Conservation (phyloP, 2,329 filamentous ascomycete genomes). For the Fusarium marasasianum region DNA sequence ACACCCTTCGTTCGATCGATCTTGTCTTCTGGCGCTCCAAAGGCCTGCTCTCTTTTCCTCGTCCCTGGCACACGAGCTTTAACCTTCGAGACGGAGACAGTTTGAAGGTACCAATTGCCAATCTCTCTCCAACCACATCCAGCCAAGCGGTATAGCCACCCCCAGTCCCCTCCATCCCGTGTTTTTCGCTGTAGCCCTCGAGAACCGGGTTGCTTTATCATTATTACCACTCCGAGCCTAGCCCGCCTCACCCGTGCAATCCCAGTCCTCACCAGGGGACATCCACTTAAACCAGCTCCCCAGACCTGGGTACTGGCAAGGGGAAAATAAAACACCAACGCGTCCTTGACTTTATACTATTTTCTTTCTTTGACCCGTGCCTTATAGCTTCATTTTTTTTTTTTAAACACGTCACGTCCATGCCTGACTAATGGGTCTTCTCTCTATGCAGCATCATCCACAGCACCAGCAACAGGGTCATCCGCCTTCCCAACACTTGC, state of each 20-base stretch:
- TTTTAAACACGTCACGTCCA: slow-evolving; percentile 41
- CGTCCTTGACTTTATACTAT: slow-evolving; percentile 54
- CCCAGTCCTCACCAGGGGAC: slow-evolving; percentile 58
- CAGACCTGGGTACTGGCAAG: slow-evolving; percentile 58
- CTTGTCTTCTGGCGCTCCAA: slow-evolving; percentile 40
- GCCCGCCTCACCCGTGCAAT: slow-evolving; percentile 60
- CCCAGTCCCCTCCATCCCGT: slow-evolving; percentile 36
- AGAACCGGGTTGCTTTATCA: slow-evolving; percentile 51
- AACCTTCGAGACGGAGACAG: slow-evolving; percentile 26
- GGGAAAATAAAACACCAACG: slow-evolving; percentile 62
- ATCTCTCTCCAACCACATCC: slow-evolving; percentile 30
- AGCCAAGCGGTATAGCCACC: slow-evolving; percentile 46
- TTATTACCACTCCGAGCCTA: slow-evolving; percentile 55
- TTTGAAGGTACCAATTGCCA: slow-evolving; percentile 24
- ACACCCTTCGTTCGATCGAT: slow-evolving; percentile 45
- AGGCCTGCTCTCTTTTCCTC: slow-evolving; percentile 36
- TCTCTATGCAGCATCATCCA: slow-evolving; percentile 78
- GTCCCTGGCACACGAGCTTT: slow-evolving; percentile 35
- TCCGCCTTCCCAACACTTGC: slow-evolving; percentile 71
- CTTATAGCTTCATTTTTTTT: slow-evolving; percentile 45
- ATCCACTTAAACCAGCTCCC: slow-evolving; percentile 52
- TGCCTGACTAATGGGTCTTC: slow-evolving; percentile 66
- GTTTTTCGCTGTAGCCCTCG: slow-evolving; percentile 42
- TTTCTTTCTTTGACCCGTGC: slow-evolving; percentile 48
- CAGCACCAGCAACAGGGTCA: slow-evolving; percentile 79